Percentiles rank a stretch among this genome's conserved stretches.
These are phyloP conservation scores for Pleodorina starrii DNA, from an alignment of 139 green algal genomes.

Conservation along the genomic window DNA sequence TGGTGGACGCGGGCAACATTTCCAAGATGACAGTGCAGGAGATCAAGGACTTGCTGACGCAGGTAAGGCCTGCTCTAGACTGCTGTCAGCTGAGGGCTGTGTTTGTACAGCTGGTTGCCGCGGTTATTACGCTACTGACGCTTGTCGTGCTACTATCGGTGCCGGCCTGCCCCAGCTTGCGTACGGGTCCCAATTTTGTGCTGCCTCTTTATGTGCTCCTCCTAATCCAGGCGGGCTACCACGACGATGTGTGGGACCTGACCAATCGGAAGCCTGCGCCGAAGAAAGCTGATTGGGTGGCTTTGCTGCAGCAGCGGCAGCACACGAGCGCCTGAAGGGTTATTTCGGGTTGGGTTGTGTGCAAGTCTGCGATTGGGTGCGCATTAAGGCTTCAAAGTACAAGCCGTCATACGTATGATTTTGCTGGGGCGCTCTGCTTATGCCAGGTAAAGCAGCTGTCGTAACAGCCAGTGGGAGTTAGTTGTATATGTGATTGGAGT, in stretches of 20 bases:
- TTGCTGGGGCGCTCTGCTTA: not conserved
- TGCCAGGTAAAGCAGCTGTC: not conserved
- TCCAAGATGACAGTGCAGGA: constrained; percentile 47
- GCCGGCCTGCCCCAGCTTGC: not conserved
- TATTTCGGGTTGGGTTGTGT: not conserved
- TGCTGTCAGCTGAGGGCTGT: not conserved
- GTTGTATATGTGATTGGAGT: not conserved
- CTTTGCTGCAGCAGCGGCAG: constrained; percentile 32
- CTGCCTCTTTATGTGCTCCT: not conserved
- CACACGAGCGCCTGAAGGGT: not conserved
- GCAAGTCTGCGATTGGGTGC: not conserved
- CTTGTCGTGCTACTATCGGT: not conserved
- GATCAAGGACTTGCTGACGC: constrained; percentile 59
- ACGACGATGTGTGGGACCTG: constrained; percentile 52
- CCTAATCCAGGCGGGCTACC: constrained; percentile 12
- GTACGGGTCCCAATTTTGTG: not conserved
- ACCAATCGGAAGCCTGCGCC: constrained; percentile 43
- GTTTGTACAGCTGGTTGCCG: not conserved
- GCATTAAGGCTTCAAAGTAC: not conserved
- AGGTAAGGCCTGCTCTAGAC: not conserved
- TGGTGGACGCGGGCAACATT: constrained; percentile 25
- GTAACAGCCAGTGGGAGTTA: not conserved
- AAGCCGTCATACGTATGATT: not conserved
- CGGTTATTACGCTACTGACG: not conserved
- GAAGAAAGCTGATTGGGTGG: constrained; percentile 59